Evolutionary conservation across 768 basidiomycete species (phyloP), one percentile per base, ranked within the genome.

Genomic region (Termitomyces sp.): DNA sequence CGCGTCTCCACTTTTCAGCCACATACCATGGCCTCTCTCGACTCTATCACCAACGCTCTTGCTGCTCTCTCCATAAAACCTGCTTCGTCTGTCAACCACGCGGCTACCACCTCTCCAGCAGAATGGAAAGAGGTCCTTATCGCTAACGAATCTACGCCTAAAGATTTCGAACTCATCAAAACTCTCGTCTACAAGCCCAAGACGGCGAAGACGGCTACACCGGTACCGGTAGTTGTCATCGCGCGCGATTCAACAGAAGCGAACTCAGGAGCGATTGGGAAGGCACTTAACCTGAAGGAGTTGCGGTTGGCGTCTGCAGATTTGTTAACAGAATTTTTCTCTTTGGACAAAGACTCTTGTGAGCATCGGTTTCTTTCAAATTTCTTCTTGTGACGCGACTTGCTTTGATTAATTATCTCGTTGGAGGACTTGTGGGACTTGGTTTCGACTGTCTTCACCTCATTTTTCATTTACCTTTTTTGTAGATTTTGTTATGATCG

Each of bases 111-210:
- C 56, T 90, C 89, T 45, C 92, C 89, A 1, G 80, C 83, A 0
- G 74, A 85, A 45, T 96, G 94, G 94, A 84, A 83, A 62, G 86
- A 86, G 44, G 83, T 87, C 44, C 74, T 97, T 65, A 76, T 80
- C 60, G 77, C 81, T 7, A 71, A 73, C 51, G 63, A 79, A 39
- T 74, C 79, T 13, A 74, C 80, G 24, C 86, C 88, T 1, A 75
- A 74, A 47, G 76, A 78, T 16, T 91, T 88, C 67, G 84, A 90
- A 70, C 79, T 92, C 65, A 81, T 90, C 70, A 95, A 94, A 72
- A 91, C 89, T 48, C 87, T 95, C 64, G 88, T 96, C 56, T 96
- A 93, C 87, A 98, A 98, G 70, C 95, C 95, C 33, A 95, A 95
- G 74, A 93, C 94, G 2, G 89, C 94, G n/a, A 97, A 97, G 72